These are phyloP conservation scores for Nidula niveotomentosa DNA, from an alignment of 1,284 basidiomycete species.

Conservation along the genomic window DNA sequence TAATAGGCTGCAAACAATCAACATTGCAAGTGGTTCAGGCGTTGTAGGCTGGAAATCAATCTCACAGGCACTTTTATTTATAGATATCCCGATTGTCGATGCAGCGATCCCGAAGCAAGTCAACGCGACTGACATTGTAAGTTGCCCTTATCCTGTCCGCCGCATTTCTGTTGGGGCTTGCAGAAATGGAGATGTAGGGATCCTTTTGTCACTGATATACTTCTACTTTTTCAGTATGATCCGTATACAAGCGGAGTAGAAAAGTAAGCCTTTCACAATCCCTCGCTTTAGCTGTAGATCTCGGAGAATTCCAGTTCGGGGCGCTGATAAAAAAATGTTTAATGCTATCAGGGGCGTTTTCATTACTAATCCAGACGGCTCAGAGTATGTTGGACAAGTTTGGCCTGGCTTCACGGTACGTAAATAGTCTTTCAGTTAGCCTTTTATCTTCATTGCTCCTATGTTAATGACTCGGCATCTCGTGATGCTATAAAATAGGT, in stretches of 20 bases:
- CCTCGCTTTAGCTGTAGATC: too few relatives aligned
- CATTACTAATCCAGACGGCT: constrained; percentile 66
- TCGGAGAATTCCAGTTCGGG: too few relatives aligned
- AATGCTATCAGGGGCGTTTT: constrained; percentile 62
- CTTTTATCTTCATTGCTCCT: too few relatives aligned
- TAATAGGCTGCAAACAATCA: constrained; percentile 30
- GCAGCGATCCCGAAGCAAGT: constrained; percentile 32
- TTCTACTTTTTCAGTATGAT: constrained; percentile 31
- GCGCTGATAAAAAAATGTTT: not conserved
- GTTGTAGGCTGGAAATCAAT: constrained; percentile 3
- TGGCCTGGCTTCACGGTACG: constrained; percentile 50
- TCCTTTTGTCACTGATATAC: not conserved
- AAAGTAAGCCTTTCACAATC: constrained; percentile 21
- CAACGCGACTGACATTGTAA: constrained; percentile 21
- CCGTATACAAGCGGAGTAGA: constrained; percentile 40
- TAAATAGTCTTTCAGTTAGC: not conserved
- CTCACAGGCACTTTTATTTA: not conserved
- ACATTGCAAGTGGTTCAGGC: constrained; percentile 25
- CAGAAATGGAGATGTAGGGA: too few relatives aligned
- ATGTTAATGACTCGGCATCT: too few relatives aligned
- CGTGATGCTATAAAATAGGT: constrained; percentile 23
- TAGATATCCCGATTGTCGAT: constrained; percentile 35
- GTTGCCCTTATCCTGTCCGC: constrained; percentile 4
- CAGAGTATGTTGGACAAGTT: constrained; percentile 68
- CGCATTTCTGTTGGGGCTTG: not conserved